Percentiles rank a stretch among this genome's conserved stretches.
These are phyloP conservation scores for Penicillium robsamsonii DNA, from an alignment of 495 filamentous ascomycete species.

Conservation along the genomic window DNA sequence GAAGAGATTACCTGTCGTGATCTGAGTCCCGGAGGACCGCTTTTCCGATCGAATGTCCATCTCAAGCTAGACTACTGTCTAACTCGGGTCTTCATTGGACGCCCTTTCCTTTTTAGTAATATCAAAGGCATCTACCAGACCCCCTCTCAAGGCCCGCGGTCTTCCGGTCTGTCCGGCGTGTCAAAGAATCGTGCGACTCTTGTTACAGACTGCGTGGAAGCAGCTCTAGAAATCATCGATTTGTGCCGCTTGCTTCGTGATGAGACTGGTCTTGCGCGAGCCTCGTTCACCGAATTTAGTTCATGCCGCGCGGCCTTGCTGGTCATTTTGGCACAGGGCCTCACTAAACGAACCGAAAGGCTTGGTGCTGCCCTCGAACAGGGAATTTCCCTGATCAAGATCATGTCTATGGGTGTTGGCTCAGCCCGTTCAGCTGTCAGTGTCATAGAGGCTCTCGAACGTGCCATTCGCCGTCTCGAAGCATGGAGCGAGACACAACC, in stretches of 20 bases:
- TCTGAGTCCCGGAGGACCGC: conserved; percentile 36
- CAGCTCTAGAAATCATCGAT: conserved; percentile 50
- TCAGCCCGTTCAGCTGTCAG: conserved; percentile 51
- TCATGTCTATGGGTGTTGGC: conserved; percentile 52
- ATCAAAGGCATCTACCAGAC: conserved; percentile 33
- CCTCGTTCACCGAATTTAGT: conserved; percentile 53
- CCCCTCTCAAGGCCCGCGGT: conserved; percentile 18
- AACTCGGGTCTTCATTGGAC: conserved; percentile 48
- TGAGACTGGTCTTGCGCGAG: conserved; percentile 48
- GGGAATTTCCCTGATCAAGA: conserved; percentile 50
- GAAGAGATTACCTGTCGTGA: conserved; percentile 44
- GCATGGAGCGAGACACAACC: conserved; percentile 40
- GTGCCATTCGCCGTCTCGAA: conserved; percentile 47
- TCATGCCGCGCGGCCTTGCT: conserved; percentile 51
- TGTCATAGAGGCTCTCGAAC: conserved; percentile 52
- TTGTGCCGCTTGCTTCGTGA: conserved; percentile 48
- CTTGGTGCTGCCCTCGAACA: conserved; percentile 46
- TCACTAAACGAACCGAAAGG: conserved; percentile 49
- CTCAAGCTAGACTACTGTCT: conserved; percentile 51
- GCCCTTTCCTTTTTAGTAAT: conserved; percentile 50
- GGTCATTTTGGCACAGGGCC: conserved; percentile 48
- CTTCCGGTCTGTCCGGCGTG: conserved; percentile 35
- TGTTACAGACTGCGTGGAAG: conserved; percentile 49
- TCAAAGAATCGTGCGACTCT: conserved; percentile 43
- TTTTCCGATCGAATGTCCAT: conserved; percentile 50